Percentiles rank a stretch among this genome's conserved stretches.
phyloP scores from a whole-genome alignment of 1,139 yeast genomes.

The Oligophagozyma castellii region DNA sequence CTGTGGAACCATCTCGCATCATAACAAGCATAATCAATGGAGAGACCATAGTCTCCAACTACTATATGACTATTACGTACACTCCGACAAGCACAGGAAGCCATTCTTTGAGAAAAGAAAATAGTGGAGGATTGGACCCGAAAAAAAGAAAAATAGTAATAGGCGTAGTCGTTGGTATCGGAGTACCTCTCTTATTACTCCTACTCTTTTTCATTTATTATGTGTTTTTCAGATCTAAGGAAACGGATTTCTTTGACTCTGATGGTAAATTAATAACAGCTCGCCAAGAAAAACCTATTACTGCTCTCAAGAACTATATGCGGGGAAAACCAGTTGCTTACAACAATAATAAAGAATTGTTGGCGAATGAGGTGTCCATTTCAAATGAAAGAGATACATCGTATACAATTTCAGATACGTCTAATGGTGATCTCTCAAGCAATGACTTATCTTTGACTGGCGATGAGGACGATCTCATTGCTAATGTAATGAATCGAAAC shows the following conservation, averaged over 20 bases:
- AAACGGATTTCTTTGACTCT: constrained; percentile 26
- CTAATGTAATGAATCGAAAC: constrained; percentile 1
- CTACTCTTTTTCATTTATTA: constrained; percentile 15
- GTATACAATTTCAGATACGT: too few species aligned
- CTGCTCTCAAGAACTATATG: constrained; percentile 18
- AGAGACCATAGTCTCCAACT: constrained; percentile 21
- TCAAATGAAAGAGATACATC: too few species aligned
- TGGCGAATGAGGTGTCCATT: too few species aligned
- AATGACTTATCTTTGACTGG: too few species aligned
- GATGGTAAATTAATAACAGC: constrained; percentile 29
- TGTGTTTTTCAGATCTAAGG: constrained; percentile 20
- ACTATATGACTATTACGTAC: constrained; percentile 21
- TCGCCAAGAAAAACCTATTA: too few species aligned
- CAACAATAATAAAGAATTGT: constrained; percentile 10
- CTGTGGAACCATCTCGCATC: constrained; percentile 4
- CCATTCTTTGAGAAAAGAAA: constrained; percentile 1
- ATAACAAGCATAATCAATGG: constrained; percentile 23
- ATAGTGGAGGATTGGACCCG: constrained; percentile 26
- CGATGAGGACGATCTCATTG: constrained; percentile 2
- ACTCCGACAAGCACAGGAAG: constrained; percentile 7
- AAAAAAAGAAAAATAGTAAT: constrained; percentile 32
- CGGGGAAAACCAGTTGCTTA: constrained; percentile 19
- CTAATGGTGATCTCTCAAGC: too few species aligned
- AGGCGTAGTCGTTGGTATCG: constrained; percentile 34
- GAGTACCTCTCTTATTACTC: constrained; percentile 23